A percentile compares a stretch with the other conserved stretches of the same genome.
Evolutionary conservation across 2,329 filamentous ascomycete species (phyloP).

Genomic region (Volutella citrinella): DNA sequence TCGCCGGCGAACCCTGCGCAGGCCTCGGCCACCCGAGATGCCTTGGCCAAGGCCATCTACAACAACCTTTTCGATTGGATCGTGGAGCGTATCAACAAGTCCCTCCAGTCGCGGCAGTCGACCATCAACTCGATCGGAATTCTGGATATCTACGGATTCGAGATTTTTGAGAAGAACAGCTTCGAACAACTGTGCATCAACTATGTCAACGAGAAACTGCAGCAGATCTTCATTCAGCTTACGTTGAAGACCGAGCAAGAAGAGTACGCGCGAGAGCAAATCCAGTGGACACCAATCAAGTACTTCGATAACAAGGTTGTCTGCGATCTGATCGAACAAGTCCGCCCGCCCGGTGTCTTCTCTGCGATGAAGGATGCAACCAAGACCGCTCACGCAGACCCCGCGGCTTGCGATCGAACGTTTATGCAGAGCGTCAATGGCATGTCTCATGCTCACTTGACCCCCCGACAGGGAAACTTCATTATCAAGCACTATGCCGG

Average conservation of each 20-base stretch:
- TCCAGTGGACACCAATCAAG: conserved; percentile 98
- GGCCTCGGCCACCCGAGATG: conserved; percentile 83
- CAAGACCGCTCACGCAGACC: conserved; percentile 96
- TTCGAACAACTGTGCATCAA: conserved; percentile 99
- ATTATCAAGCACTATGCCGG: conserved; percentile 99
- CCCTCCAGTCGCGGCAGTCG: conserved; percentile 72
- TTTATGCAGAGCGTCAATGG: conserved; percentile 93
- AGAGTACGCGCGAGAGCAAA: conserved; percentile 92
- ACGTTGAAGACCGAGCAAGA: conserved; percentile 97
- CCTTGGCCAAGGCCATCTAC: conserved; percentile 92
- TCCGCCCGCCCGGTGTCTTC: conserved; percentile 86
- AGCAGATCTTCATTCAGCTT: conserved; percentile 98
- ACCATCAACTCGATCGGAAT: conserved; percentile 89
- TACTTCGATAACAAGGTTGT: conserved; percentile 99
- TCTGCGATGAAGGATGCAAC: conserved; percentile 96
- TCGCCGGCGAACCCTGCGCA: conserved; percentile 84
- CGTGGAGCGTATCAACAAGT: conserved; percentile 85
- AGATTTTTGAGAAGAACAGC: conserved; percentile 98
- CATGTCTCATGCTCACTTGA: conserved; percentile 87
- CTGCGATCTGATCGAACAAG: conserved; percentile 92
- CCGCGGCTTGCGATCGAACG: conserved; percentile 87
- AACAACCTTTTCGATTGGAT: conserved; percentile 99
- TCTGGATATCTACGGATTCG: conserved; percentile 97
- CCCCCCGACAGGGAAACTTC: conserved; percentile 89
- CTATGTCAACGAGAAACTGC: conserved; percentile 98